Evolutionary conservation across 1,284 basidiomycete species (phyloP), one percentile per base, ranked within the genome.

Genomic region (Ceraceosorus bombacis): DNA sequence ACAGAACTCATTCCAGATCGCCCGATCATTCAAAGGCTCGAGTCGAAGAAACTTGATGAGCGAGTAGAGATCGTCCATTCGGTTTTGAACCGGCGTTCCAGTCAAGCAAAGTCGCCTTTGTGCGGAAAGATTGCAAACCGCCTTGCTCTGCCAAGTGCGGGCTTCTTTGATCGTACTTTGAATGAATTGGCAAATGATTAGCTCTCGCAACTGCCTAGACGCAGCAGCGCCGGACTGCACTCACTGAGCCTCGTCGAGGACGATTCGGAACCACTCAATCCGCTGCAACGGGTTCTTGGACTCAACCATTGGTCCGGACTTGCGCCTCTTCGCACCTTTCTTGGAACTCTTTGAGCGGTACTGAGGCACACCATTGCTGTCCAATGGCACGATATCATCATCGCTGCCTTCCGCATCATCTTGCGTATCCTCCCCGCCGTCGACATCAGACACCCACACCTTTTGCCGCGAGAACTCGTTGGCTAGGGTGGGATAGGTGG

Each of bases 21-120:
- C 85, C 78, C 94, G 93, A 78, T 97, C 91, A 70, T 94, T 88
- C 70, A 98, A 88, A 0, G 95, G 95, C 48, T 86, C 83, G 59
- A 98, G 80, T 6, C 93, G 88, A 53, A 99, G 81, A 80, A 99
- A 98, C 78, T 92, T 93, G 82, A 99, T 86, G 59, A 98, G 82
- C 1, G 95, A 92, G 79, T 88, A 98, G 53, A 99, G 87, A 74
- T 99, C 95, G 79, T 98, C 94, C 60, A 98, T 84, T 77, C 93
- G 93, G 82, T 98, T 99, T 80, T 98, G 95, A 50, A 99, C 90
- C 0, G 95, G 95, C 6, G 95, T 99, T 63, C 95, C 95, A 7
- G 94, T 96, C 48, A 98, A 82, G 74, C 90, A 95, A 51, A 97
- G 81, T 17, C 95, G 86, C 57, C 95, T 86, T 74, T 96, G 89